Evolutionary conservation across 2,329 filamentous ascomycete genomes (phyloP), one percentile per base, ranked within the genome.

Genomic region (Ceratocystis papillata): DNA sequence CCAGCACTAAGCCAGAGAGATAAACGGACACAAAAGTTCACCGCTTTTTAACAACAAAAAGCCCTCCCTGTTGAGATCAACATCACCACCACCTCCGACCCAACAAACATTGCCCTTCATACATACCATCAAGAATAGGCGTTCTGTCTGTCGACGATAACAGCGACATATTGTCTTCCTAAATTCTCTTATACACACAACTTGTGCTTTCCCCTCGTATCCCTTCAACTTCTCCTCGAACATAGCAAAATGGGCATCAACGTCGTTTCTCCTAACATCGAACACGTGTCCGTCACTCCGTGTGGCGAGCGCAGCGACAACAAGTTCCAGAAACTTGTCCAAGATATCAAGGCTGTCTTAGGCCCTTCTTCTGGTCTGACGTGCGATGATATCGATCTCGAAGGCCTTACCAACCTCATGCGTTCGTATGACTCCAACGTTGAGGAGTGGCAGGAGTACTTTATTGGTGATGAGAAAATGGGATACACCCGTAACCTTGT

Each of bases 401-500:
- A 82, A 65, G 81, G 88, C 71, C 80, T 96, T 64, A 85, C 83
- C 67, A 77, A 78, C 30, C 75, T 93, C 69, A 95, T 96, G 90
- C 77, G 83, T 67, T 77, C 81, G 33, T 96, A 96, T 75, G 74
- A 80, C 63, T 90, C 88, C 60, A 77, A 83, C 48, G 79, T 86
- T 66, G 75, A 78, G 30, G 86, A 92, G 65, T 96, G 92, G 92
- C 73, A 77, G 64, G 80, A 79, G 69, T 96, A 89, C 76, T 89
- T 88, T 33, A 82, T 93, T 71, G 81, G 81, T n/a, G 87, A 96
- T 72, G 71, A 77, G 20, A 85, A 80, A 69, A 80, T 86, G 71
- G 82, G 83, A 1, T 96, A 96, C 75, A 96, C 92, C 12, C 79
- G 92, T 65, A 96, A 96, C 73, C 81, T 96, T 3, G 90, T 96